A percentile compares a stretch with the other conserved stretches of the same genome.
Conservation (phyloP, 129 eudicot genomes). For the Flaveria brownii region DNA sequence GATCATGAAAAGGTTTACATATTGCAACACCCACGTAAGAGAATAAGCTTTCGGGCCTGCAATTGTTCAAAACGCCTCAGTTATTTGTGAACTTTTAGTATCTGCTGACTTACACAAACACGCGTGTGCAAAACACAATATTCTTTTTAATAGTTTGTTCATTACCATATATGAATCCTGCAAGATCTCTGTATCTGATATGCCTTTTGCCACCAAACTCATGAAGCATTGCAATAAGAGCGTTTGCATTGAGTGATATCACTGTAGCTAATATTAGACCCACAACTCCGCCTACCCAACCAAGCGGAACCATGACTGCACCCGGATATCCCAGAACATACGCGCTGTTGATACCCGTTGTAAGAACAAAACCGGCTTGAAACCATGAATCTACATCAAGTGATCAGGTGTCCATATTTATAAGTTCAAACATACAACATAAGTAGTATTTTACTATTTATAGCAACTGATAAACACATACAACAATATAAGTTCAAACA, state of each 20-base stretch:
- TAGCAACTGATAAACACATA: slow-evolving; percentile 2
- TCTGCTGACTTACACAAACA: not conserved
- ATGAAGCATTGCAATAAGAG: slow-evolving; percentile 84
- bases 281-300: slow-evolving; percentile 90
- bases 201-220: slow-evolving; percentile 93
- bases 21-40: slow-evolving; percentile 84
- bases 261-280: slow-evolving; percentile 73
- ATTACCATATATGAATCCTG: slow-evolving; percentile 89
- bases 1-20: slow-evolving; percentile 83
- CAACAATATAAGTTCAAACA: too few species aligned
- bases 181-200: slow-evolving; percentile 97
- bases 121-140: not conserved
- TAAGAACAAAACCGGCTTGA: slow-evolving; percentile 91
- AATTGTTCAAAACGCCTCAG: slow-evolving; percentile 27
- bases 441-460: not conserved
- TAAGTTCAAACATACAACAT: too few species aligned
- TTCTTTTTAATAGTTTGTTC: not conserved
- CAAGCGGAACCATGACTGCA: slow-evolving; percentile 89
- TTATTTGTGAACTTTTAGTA: slow-evolving; percentile 20
- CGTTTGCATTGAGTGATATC: slow-evolving; percentile 76
- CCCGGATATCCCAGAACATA: slow-evolving; percentile 91
- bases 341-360: slow-evolving; percentile 93
- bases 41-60: slow-evolving; percentile 78
- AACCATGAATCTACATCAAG: slow-evolving; percentile 89
- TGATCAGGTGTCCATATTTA: not conserved